A percentile compares a stretch with the other conserved stretches of the same genome.
phyloP scores from a whole-genome alignment of 495 filamentous ascomycete species.

The Jackrogersella minutella region DNA sequence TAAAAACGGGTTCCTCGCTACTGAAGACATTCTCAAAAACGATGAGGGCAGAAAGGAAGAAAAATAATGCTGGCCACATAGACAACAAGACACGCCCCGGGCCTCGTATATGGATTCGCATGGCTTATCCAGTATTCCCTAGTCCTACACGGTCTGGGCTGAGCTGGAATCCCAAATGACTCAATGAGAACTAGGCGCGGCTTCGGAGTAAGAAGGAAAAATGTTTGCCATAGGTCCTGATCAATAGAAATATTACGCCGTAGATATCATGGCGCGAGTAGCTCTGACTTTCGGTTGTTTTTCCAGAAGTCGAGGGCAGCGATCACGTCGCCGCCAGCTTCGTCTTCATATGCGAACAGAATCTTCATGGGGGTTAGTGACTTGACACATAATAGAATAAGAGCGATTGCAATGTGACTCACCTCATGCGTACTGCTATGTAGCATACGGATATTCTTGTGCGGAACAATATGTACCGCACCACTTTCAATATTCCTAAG shows the following conservation, averaged over 20 bases:
- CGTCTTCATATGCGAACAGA: constrained; percentile 93
- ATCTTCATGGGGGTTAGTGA: constrained; percentile 26
- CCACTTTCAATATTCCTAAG: constrained; percentile 93
- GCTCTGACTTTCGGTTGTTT: constrained; percentile 58
- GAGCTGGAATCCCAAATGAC: constrained; percentile 18
- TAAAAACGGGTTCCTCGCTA: constrained; percentile 38
- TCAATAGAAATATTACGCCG: constrained; percentile 7
- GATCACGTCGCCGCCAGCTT: constrained; percentile 91
- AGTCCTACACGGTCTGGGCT: constrained; percentile 29
- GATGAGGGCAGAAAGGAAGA: constrained; percentile 31
- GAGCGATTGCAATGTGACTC: constrained; percentile 49
- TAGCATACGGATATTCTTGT: constrained; percentile 95
- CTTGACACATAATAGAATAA: neutral
- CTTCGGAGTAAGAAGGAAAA: constrained; percentile 5
- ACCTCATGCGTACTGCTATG: constrained; percentile 97
- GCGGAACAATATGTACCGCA: constrained; percentile 92
- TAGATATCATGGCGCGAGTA: constrained; percentile 23
- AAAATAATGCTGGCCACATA: constrained; percentile 30
- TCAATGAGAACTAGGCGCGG: constrained; percentile 17
- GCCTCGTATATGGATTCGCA: constrained; percentile 23
- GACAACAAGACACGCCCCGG: constrained; percentile 14
- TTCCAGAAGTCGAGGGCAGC: constrained; percentile 98
- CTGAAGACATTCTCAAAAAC: constrained; percentile 39
- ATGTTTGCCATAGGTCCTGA: constrained; percentile 9
- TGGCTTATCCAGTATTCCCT: constrained; percentile 38